A percentile compares a stretch with the other conserved stretches of the same genome.
These are phyloP conservation scores for Austropuccinia psidii DNA, from an alignment of 1,284 basidiomycete species.

Conservation along the genomic window DNA sequence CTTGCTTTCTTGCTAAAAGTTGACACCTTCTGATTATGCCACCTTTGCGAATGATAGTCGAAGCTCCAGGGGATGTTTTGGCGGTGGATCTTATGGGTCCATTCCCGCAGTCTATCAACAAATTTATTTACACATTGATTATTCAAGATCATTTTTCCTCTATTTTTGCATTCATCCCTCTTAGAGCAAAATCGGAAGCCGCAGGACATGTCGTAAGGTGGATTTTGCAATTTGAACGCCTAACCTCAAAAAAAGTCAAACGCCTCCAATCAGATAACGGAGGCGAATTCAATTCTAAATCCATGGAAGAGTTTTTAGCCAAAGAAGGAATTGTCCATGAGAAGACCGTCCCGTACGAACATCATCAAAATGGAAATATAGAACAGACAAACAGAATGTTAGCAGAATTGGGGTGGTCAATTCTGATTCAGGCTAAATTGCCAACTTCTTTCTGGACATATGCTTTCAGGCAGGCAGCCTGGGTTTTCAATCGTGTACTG, in stretches of 20 bases:
- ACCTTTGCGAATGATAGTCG: too few species aligned
- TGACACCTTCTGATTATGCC: too few species aligned
- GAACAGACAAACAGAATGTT: neutral
- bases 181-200: too few species aligned
- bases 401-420: neutral
- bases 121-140: too few species aligned
- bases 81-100: too few species aligned
- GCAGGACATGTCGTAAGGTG: neutral
- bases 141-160: too few species aligned
- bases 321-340: neutral
- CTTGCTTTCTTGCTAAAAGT: too few species aligned
- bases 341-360: neutral
- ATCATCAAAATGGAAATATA: constrained; percentile 1
- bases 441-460: neutral
- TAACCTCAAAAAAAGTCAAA: neutral
- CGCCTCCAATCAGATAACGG: neutral
- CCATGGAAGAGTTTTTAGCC: neutral
- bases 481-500: neutral
- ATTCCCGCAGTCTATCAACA: too few species aligned
- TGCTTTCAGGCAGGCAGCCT: neutral
- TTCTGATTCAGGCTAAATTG: neutral
- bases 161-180: too few species aligned
- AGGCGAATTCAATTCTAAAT: neutral
- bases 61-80: too few species aligned
- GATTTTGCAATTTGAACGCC: neutral